Percentiles rank a stretch among this genome's conserved stretches.
Evolutionary conservation across 2,329 filamentous ascomycete genomes (phyloP).

Genomic region (Macrophomina phaseolina): DNA sequence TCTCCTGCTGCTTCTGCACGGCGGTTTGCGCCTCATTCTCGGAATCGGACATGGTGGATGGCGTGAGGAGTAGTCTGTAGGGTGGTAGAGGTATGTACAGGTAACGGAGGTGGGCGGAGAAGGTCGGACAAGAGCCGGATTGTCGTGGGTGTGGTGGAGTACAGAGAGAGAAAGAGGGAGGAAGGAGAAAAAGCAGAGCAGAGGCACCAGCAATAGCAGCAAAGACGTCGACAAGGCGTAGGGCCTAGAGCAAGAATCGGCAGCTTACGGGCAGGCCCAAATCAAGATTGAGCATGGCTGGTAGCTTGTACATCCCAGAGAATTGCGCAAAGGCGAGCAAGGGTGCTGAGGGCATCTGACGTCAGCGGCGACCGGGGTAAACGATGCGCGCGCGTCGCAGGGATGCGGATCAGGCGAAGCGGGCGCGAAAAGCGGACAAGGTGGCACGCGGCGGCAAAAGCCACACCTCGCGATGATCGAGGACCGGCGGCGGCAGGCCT

Average conservation of each 20-base stretch:
- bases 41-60: conserved; percentile 38
- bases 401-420: conserved; percentile 4
- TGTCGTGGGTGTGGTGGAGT: background rate
- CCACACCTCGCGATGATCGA: conserved; percentile 23
- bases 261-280: conserved; percentile 2
- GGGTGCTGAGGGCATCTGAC: conserved; percentile 6
- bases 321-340: conserved; percentile 15
- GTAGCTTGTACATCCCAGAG: conserved; percentile 1
- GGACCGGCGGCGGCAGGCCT: background rate
- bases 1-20: conserved; percentile 29
- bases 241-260: conserved; percentile 28
- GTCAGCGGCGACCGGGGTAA: conserved; percentile 18
- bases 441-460: background rate
- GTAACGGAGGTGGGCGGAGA: background rate
- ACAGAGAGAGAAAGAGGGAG: conserved; percentile 7
- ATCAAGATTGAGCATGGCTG: conserved; percentile 17
- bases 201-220: conserved; percentile 8
- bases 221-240: conserved; percentile 25
- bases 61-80: conserved; percentile 9
- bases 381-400: background rate
- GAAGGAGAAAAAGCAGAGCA: conserved; percentile 5
- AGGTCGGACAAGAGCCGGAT: background rate
- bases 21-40: conserved; percentile 35
- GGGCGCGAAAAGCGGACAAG: conserved; percentile 5
- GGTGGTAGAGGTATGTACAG: conserved; percentile 6